A percentile compares a stretch with the other conserved stretches of the same genome.
Conservation (phyloP, 2,329 filamentous ascomycete genomes). For the Neofusicoccum sp. region DNA sequence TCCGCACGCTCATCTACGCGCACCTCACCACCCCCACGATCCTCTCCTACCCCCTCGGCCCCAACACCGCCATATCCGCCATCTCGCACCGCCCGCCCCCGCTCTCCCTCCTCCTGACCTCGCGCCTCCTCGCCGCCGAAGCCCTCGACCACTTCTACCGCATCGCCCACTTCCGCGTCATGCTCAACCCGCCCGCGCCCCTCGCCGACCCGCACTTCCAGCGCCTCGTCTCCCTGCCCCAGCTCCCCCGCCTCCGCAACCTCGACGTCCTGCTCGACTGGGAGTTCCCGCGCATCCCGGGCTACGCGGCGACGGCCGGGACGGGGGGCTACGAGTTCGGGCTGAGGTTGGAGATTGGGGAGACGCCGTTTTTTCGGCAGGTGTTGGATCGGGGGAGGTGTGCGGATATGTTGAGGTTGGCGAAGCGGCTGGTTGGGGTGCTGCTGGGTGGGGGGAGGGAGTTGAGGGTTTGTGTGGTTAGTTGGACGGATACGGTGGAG, state of each 20-base stretch:
- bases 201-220: constrained; percentile 14
- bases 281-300: not conserved
- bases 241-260: constrained; percentile 1
- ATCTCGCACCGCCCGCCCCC: constrained; percentile 3
- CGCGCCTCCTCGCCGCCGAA: not conserved
- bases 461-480: not conserved
- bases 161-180: constrained; percentile 2
- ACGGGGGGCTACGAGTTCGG: constrained; percentile 1
- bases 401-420: constrained; percentile 1
- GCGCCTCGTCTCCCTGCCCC: not conserved
- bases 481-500: constrained; percentile 8
- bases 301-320: not conserved
- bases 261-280: constrained; percentile 1
- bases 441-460: not conserved
- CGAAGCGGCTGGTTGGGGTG: constrained; percentile 3
- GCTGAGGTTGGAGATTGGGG: not conserved
- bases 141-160: constrained; percentile 11
- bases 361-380: not conserved
- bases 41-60: constrained; percentile 3
- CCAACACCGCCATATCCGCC: constrained; percentile 6
- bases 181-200: constrained; percentile 10
- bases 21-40: not conserved
- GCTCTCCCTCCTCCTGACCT: constrained; percentile 4
- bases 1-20: constrained; percentile 6
- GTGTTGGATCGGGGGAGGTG: not conserved